Evolutionary conservation across 2,329 filamentous ascomycete genomes (phyloP).

Genomic region (Periglandula ipomoeae): DNA sequence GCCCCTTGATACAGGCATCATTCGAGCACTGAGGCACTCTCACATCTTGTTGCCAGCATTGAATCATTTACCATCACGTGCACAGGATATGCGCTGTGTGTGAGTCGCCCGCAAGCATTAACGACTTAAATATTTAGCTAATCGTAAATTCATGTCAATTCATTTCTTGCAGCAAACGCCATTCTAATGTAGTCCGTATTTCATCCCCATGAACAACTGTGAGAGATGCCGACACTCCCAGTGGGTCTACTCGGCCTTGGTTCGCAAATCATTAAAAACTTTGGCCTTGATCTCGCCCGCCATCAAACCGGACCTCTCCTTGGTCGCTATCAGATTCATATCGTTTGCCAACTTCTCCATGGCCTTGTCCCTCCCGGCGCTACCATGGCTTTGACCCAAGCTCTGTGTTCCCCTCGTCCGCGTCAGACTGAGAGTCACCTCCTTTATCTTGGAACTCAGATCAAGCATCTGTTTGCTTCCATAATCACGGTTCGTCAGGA

Average conservation of each 20-base stretch:
- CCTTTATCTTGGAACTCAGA: constrained; percentile 70
- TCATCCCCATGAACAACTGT: too few relatives aligned
- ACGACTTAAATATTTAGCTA: too few relatives aligned
- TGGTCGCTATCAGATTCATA: constrained; percentile 50
- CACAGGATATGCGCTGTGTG: too few relatives aligned
- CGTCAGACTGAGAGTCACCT: constrained; percentile 38
- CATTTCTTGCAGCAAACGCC: constrained; percentile 3
- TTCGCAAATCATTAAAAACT: constrained; percentile 42
- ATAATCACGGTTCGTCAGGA: constrained; percentile 89
- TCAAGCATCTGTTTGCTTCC: constrained; percentile 88
- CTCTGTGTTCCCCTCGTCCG: constrained; percentile 18
- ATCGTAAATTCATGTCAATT: constrained; percentile 1
- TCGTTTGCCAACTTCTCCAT: constrained; percentile 52
- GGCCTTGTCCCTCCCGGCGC: constrained; percentile 29
- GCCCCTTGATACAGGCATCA: too few relatives aligned
- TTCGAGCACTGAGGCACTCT: too few relatives aligned
- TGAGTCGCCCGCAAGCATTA: too few relatives aligned
- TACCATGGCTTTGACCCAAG: constrained; percentile 17
- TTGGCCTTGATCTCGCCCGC: constrained; percentile 54
- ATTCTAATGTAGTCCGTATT: neutral
- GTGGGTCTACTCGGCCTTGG: constrained; percentile 3
- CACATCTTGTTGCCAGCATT: too few relatives aligned
- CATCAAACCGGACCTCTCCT: constrained; percentile 54
- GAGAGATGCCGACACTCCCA: too few relatives aligned
- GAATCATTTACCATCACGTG: too few relatives aligned